Evolutionary conservation across 345 rosid genomes (phyloP), one percentile per base, ranked within the genome.

Genomic region (Bruguiera sexangula): DNA sequence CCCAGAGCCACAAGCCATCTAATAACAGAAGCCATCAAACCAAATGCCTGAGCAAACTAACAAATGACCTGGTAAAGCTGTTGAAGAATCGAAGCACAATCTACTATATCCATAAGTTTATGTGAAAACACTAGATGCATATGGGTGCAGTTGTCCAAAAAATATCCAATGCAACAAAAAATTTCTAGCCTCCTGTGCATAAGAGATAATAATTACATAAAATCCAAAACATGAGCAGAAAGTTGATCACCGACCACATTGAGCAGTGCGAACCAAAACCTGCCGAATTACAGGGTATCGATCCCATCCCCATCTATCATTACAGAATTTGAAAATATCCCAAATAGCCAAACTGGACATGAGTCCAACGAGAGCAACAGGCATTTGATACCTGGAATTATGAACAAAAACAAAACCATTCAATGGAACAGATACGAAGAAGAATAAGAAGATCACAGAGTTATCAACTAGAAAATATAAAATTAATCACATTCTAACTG

Each of bases 361-460:
- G 79, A 95, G 77, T 65, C 97, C 98, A 62, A 85, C 79, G 62
- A 95, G 91, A 55, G 99, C 91, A 66, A 90, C 83, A 18, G 97
- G 98, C 92, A 92, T 90, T 78, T 92, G 98, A 79, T 95, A 95
- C 80, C 98, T 92, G 60, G 34, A 78, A 76, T 56, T 48, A 59
- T 39, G 51, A 36, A 43, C 48, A 70, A n/a, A 57, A 34, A 67
- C 32, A 69, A 26, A 30, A 46, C 32, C 15, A 63, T 21, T 59
- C 6, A 19, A 29, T 50, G 62, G 53, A 30, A 59, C n/a, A 20
- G 34, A 71, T 22, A 46, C n/a, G 15, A 31, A 31, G n/a, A 21
- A 19, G 19, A 37, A 46, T 43, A 43, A 43, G 5, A 43, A 43
- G 5, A 43, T 43, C 19, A 13, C 18, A 13, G 50, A 13, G 50